Conservation (phyloP, 805 yeast genomes). For the Starmerella cellae region DNA sequence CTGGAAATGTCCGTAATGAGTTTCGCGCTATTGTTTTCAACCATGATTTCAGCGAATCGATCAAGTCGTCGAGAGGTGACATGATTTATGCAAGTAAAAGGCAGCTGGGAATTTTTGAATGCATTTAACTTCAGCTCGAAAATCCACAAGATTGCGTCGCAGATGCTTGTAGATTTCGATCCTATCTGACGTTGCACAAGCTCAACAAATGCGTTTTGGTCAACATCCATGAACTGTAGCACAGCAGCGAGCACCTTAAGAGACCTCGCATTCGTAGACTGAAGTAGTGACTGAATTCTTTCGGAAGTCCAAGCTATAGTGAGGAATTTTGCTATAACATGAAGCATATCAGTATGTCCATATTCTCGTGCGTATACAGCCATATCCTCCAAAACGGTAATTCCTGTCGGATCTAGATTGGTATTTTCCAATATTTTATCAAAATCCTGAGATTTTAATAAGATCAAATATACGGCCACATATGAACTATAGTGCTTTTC, state of each 20-base stretch:
- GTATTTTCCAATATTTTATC: background rate
- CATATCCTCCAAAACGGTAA: slow-evolving; percentile 10
- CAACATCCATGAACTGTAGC: background rate
- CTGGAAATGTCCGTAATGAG: slow-evolving; percentile 2
- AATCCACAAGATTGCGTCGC: slow-evolving; percentile 14
- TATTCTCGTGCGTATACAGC: slow-evolving; percentile 3
- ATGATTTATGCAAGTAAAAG: slow-evolving; percentile 1
- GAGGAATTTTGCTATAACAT: slow-evolving; percentile 4
- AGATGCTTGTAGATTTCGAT: background rate
- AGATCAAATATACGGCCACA: background rate
- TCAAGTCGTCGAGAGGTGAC: background rate
- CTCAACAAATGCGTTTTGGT: background rate
- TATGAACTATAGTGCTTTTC: background rate
- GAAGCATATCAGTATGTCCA: background rate
- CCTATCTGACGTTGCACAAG: background rate
- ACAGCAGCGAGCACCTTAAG: slow-evolving; percentile 10
- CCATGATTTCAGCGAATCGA: slow-evolving; percentile 2
- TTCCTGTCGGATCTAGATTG: background rate
- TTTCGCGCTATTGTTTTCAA: background rate
- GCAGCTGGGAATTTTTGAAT: slow-evolving; percentile 1
- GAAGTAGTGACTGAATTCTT: slow-evolving; percentile 7
- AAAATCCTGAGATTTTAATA: background rate
- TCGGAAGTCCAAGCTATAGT: slow-evolving; percentile 6
- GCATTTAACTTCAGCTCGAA: slow-evolving; percentile 1
- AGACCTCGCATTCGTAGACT: slow-evolving; percentile 8